Conservation (phyloP, 441 rosid genomes). For the Euphorbia schlechtendalii region DNA sequence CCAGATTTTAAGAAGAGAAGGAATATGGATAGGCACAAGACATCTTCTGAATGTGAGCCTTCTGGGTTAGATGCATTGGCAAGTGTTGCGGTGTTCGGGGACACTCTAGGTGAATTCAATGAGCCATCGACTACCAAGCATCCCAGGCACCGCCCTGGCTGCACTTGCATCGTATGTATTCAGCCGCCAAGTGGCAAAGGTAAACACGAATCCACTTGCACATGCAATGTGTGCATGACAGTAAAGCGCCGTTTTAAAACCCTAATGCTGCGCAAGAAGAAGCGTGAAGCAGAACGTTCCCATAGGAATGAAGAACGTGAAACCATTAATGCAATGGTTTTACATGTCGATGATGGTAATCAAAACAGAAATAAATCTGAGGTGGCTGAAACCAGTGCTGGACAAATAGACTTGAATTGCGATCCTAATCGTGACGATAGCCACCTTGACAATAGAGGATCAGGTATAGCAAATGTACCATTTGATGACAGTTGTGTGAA, state of each 20-base stretch:
- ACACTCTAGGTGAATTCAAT: slow-evolving; percentile 32
- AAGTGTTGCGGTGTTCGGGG: slow-evolving; percentile 79
- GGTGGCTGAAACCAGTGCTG: slow-evolving; percentile 33
- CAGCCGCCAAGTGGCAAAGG: slow-evolving; percentile 99
- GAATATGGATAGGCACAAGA: slow-evolving; percentile 34
- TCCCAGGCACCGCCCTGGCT: slow-evolving; percentile 91
- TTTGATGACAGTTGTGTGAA: slow-evolving; percentile 21
- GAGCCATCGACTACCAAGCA: slow-evolving; percentile 77
- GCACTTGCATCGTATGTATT: slow-evolving; percentile 93
- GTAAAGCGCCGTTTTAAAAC: slow-evolving; percentile 92
- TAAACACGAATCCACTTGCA: slow-evolving; percentile 71
- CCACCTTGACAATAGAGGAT: slow-evolving; percentile 27
- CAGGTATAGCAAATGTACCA: slow-evolving; percentile 20
- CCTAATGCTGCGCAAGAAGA: slow-evolving; percentile 75
- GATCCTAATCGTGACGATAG: slow-evolving; percentile 41
- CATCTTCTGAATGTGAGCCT: slow-evolving; percentile 35
- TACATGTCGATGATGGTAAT: slow-evolving; percentile 20
- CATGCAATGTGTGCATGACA: slow-evolving; percentile 81
- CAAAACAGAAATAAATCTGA: slow-evolving; percentile 28
- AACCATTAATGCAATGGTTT: slow-evolving; percentile 15
- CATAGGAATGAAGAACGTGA: slow-evolving; percentile 36
- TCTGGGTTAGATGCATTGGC: slow-evolving; percentile 88
- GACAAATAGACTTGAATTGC: slow-evolving; percentile 50
- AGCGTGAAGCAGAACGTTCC: slow-evolving; percentile 60
- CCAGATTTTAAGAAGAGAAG: slow-evolving; percentile 42